phyloP scores from a whole-genome alignment of 495 filamentous ascomycete species.

The Penicillium coprophilum region DNA sequence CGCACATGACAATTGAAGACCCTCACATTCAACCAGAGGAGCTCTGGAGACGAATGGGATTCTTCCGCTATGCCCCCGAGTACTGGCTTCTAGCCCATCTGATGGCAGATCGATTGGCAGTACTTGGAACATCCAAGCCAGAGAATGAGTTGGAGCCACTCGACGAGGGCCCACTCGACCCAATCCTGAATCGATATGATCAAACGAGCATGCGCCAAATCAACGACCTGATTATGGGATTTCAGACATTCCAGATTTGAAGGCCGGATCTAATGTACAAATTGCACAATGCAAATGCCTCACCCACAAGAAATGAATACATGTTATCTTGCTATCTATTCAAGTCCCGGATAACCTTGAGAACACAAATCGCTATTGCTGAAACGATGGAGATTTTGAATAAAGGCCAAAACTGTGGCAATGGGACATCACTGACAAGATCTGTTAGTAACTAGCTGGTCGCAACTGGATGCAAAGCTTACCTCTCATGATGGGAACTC shows the following conservation, averaged over 20 bases:
- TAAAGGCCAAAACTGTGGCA: neutral
- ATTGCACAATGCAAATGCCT: neutral
- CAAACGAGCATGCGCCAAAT: slow-evolving; percentile 31
- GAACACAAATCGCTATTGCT: slow-evolving; percentile 4
- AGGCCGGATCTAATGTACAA: neutral
- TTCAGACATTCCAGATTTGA: slow-evolving; percentile 22
- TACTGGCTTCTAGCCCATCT: slow-evolving; percentile 27
- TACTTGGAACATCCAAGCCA: neutral
- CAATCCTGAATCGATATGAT: slow-evolving; percentile 27
- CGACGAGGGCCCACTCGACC: slow-evolving; percentile 19
- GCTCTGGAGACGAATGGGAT: slow-evolving; percentile 25
- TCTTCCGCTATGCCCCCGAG: slow-evolving; percentile 19
- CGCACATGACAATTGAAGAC: slow-evolving; percentile 19
- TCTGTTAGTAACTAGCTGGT: neutral
- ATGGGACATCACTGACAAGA: neutral
- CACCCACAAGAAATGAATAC: neutral
- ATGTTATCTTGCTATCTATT: neutral
- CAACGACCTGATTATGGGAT: slow-evolving; percentile 25
- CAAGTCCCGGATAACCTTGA: slow-evolving; percentile 2
- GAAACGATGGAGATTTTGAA: slow-evolving; percentile 1
- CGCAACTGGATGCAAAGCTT: neutral
- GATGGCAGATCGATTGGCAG: slow-evolving; percentile 19
- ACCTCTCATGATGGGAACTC: neutral
- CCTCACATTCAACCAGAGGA: neutral
- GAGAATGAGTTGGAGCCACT: slow-evolving; percentile 11